Evolutionary conservation across 495 filamentous ascomycete genomes (phyloP).

Genomic region (Penicillium verhagenii): DNA sequence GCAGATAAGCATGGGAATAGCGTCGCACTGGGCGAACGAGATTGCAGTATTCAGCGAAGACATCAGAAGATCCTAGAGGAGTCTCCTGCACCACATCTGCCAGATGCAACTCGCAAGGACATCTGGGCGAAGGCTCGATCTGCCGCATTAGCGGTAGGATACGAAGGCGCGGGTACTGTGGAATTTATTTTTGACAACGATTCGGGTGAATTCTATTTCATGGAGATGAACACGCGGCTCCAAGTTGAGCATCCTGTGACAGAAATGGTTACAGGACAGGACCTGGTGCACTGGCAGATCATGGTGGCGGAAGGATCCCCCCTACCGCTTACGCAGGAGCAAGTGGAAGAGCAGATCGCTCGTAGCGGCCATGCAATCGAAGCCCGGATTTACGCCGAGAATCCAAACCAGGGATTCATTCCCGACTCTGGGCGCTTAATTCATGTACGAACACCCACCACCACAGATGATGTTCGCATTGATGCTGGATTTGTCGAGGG

Average conservation of each 20-base stretch:
- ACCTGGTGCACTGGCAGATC: slow-evolving; percentile 96
- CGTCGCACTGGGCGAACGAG: slow-evolving; percentile 80
- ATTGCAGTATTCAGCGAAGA: slow-evolving; percentile 82
- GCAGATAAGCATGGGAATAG: slow-evolving; percentile 86
- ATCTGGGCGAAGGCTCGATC: slow-evolving; percentile 91
- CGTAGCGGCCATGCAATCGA: slow-evolving; percentile 85
- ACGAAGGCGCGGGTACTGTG: slow-evolving; percentile 94
- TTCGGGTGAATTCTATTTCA: slow-evolving; percentile 91
- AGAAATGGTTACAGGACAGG: slow-evolving; percentile 93
- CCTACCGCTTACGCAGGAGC: slow-evolving; percentile 81
- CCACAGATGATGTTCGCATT: slow-evolving; percentile 72
- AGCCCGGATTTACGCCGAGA: slow-evolving; percentile 95
- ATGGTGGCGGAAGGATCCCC: slow-evolving; percentile 82
- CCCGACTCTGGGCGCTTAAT: slow-evolving; percentile 89
- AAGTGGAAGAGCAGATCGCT: slow-evolving; percentile 76
- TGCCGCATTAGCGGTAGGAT: slow-evolving; percentile 87
- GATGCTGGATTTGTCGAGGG: slow-evolving; percentile 91
- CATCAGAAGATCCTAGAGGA: slow-evolving; percentile 99
- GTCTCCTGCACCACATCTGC: slow-evolving; percentile 85
- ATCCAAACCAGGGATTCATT: slow-evolving; percentile 84
- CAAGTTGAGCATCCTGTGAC: slow-evolving; percentile 98
- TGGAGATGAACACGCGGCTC: slow-evolving; percentile 99
- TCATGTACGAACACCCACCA: slow-evolving; percentile 73
- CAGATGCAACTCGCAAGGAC: slow-evolving; percentile 75
- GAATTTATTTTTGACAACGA: slow-evolving; percentile 99